Conservation (phyloP, 495 filamentous ascomycete genomes). For the Parmelia sp. region DNA sequence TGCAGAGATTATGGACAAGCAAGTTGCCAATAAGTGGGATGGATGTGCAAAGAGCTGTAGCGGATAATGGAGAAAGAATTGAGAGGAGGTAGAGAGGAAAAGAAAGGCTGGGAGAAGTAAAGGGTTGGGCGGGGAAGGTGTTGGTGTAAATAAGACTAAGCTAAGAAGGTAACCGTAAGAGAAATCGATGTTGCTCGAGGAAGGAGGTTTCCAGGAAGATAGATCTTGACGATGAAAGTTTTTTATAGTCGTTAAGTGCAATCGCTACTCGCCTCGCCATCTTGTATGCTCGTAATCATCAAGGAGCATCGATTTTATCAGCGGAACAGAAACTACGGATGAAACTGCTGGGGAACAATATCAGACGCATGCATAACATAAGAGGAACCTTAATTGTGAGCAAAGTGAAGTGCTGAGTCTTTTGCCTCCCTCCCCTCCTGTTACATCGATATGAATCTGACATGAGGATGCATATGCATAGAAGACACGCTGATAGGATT, state of each 20-base stretch:
- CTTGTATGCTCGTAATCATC: too few species aligned
- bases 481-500: background rate
- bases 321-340: background rate
- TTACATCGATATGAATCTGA: too few species aligned
- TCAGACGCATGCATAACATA: slow-evolving; percentile 12
- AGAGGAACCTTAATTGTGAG: background rate
- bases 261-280: background rate
- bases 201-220: slow-evolving; percentile 11
- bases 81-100: slow-evolving; percentile 28
- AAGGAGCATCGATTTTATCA: background rate
- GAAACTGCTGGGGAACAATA: background rate
- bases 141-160: slow-evolving; percentile 26
- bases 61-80: slow-evolving; percentile 38
- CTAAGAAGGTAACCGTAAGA: slow-evolving; percentile 19
- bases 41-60: slow-evolving; percentile 42
- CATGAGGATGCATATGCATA: too few species aligned
- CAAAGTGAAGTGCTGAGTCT: background rate
- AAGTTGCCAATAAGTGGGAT: slow-evolving; percentile 47
- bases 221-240: background rate
- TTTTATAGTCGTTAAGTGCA: background rate
- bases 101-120: slow-evolving; percentile 24
- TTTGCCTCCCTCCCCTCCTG: background rate
- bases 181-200: slow-evolving; percentile 18
- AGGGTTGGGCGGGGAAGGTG: slow-evolving; percentile 19
- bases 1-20: slow-evolving; percentile 39